phyloP scores from a whole-genome alignment of 768 basidiomycete species.

The Mycena haematopus region DNA sequence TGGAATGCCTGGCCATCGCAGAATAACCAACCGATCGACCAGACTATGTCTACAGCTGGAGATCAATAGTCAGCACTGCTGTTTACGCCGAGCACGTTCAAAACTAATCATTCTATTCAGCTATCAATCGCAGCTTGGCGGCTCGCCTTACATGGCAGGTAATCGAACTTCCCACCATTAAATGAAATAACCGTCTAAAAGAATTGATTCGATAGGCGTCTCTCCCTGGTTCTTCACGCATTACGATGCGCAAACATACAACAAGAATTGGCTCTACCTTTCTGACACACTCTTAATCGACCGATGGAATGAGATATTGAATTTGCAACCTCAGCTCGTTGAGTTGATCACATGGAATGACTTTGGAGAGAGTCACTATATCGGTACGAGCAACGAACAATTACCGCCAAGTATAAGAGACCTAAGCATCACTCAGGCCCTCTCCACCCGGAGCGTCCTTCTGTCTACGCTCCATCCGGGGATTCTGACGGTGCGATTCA shows the following conservation, averaged over 20 bases:
- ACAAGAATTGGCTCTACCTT: constrained; percentile 5
- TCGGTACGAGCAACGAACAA: background rate
- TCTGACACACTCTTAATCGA: constrained; percentile 7
- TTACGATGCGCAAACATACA: background rate
- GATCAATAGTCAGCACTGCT: constrained; percentile 1
- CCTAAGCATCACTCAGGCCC: background rate
- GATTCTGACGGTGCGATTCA: constrained; percentile 1
- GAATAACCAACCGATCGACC: constrained; percentile 11
- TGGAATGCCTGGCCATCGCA: constrained; percentile 5
- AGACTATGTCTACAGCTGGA: background rate
- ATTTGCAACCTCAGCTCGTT: background rate
- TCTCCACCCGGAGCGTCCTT: constrained; percentile 1
- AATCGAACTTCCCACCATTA: background rate
- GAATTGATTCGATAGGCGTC: constrained; percentile 1
- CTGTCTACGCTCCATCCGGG: constrained; percentile 1
- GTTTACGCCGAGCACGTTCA: no score
- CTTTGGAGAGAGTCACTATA: constrained; percentile 4
- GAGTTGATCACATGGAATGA: constrained; percentile 7
- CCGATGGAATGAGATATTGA: constrained; percentile 3
- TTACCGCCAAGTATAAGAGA: background rate
- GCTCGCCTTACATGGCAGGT: constrained; percentile 4
- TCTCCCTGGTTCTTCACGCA: constrained; percentile 7
- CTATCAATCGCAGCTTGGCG: constrained; percentile 1
- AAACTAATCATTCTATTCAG: background rate
- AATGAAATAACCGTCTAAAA: background rate